Evolutionary conservation across 2,329 filamentous ascomycete genomes (phyloP).

Genomic region (Aspergillus pseudoviridinutans): DNA sequence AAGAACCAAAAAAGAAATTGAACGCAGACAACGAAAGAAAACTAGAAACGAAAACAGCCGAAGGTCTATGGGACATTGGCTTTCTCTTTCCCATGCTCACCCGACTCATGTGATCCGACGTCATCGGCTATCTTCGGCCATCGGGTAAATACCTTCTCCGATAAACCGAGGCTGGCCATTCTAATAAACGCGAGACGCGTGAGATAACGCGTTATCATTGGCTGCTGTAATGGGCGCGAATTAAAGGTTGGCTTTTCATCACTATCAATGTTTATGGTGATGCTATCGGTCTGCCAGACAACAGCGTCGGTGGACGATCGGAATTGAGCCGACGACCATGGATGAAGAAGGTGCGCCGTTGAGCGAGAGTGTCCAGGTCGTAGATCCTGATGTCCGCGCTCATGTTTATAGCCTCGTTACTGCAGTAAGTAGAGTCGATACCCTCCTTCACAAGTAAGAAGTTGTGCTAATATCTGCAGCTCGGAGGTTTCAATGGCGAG

Average conservation of each 20-base stretch:
- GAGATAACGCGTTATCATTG: slow-evolving; percentile 22
- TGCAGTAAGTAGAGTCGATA: slow-evolving; percentile 59
- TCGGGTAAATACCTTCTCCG: slow-evolving; percentile 15
- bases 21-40: slow-evolving; percentile 13
- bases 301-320: slow-evolving; percentile 1
- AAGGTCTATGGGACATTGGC: not conserved
- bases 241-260: not conserved
- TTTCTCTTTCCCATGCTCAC: not conserved
- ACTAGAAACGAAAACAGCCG: not conserved
- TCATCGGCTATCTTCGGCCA: slow-evolving; percentile 32
- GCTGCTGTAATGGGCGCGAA: not conserved
- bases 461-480: slow-evolving; percentile 47
- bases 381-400: slow-evolving; percentile 88
- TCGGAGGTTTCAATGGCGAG: slow-evolving; percentile 76
- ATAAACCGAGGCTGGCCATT: not conserved
- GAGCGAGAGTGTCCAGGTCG: slow-evolving; percentile 51
- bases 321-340: slow-evolving; percentile 28
- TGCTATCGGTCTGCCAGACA: not conserved
- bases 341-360: slow-evolving; percentile 38
- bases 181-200: slow-evolving; percentile 27
- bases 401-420: slow-evolving; percentile 92
- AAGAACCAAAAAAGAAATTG: not conserved
- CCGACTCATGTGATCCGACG: slow-evolving; percentile 21
- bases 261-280: not conserved
- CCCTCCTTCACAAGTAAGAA: slow-evolving; percentile 1